Evolutionary conservation across 768 basidiomycete species (phyloP), one percentile per base, ranked within the genome.

Genomic region (Termitomyces sp.): DNA sequence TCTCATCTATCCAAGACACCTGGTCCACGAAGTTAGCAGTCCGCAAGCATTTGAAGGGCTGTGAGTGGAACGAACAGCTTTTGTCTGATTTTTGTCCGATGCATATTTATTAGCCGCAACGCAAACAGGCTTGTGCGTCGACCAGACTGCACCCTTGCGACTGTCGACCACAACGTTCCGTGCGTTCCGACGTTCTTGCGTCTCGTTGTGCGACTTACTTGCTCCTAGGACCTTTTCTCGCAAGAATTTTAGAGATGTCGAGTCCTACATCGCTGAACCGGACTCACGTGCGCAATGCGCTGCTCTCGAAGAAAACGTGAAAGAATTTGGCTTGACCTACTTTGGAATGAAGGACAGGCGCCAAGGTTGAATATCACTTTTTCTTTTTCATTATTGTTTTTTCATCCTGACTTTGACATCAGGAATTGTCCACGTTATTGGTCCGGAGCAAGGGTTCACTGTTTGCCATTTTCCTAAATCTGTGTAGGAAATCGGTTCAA

Each of bases 391-490:
- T 46, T 44, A 31, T 38, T 38, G 57, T 58, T 47, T 29, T 45
- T 38, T 62, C 3, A 43, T 54, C 25, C 32, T 46, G n/a, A 59
- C 51, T 27, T 45, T 41, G 51, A 43, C 32, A 46, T 47, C 59
- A 89, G 89, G 86, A 58, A 91, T 89, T 62, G 88, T 92, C 7
- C 91, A 94, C 71, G 79, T 95, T 61, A 95, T 95, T 67, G 93
- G 92, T 46, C 93, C 93, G 48, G 93, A 95, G 68, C 92, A 95
- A 76, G 92, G 93, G 34, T 95, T 95, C 68, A 94, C 93, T 43
- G 85, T 85, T 66, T 49, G 79, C 63, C 27, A 40, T 21, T 31
- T 43, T 54, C 53, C 27, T 32, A 43, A 45, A 23, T 32, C 17
- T 45, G 25, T 38, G 17, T 48, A 37, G 44, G 16, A 54, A 32